These are phyloP conservation scores for Helichrysum umbraculigerum DNA, from an alignment of 129 eudicot species.

Conservation along the genomic window DNA sequence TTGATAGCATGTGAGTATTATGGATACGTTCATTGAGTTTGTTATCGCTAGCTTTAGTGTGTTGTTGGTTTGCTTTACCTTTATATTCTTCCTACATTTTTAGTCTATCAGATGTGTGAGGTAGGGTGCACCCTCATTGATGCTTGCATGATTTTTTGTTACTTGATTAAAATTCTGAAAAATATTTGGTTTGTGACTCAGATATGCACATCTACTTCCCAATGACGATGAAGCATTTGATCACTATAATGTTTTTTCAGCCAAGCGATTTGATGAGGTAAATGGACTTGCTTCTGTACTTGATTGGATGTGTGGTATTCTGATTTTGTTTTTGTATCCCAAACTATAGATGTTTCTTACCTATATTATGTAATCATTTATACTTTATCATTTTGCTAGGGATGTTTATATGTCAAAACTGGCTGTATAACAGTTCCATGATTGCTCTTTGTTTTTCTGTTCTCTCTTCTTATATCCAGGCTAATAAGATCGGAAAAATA, in stretches of 20 bases:
- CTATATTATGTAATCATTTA: not conserved
- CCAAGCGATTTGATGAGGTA: slow-evolving; percentile 97
- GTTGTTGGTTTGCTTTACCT: not conserved
- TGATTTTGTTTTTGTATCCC: not conserved
- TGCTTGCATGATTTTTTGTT: slow-evolving; percentile 4
- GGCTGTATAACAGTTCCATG: slow-evolving; percentile 6
- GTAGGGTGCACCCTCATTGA: not conserved
- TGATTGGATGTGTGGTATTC: slow-evolving; percentile 9
- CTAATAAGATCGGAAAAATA: slow-evolving; percentile 92
- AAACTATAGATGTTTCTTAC: not conserved
- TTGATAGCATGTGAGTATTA: slow-evolving; percentile 88
- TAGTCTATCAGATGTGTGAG: not conserved
- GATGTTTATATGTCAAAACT: slow-evolving; percentile 1
- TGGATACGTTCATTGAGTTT: not conserved
- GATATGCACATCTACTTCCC: slow-evolving; percentile 94
- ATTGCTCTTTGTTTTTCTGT: not conserved
- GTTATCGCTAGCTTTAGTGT: not conserved
- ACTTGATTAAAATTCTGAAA: not conserved
- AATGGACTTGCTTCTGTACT: slow-evolving; percentile 4
- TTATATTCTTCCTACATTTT: not conserved
- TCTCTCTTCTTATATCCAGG: slow-evolving; percentile 46
- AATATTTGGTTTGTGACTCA: no score
- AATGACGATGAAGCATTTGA: slow-evolving; percentile 93
- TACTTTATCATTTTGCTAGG: not conserved
- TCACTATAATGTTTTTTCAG: slow-evolving; percentile 64